phyloP scores from a whole-genome alignment of 2,329 filamentous ascomycete genomes.

The Penicillium polonicum region DNA sequence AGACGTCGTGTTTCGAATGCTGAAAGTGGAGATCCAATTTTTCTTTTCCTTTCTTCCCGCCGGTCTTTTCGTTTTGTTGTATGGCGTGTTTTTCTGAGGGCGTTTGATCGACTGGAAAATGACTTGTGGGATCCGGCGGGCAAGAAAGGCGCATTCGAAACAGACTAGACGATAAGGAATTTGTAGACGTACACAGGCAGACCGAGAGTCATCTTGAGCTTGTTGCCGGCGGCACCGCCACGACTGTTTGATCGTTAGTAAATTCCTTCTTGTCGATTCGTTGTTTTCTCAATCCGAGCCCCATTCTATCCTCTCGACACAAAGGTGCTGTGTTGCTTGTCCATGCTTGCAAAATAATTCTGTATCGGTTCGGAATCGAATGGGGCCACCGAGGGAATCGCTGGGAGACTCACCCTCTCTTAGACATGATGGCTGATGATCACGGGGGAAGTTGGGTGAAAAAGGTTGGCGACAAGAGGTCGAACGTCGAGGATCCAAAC shows the following conservation, averaged over 20 bases:
- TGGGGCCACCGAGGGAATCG: slow-evolving; percentile 14
- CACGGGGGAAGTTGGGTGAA: slow-evolving; percentile 39
- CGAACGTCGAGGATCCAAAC: slow-evolving; percentile 30
- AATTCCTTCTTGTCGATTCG: slow-evolving; percentile 9
- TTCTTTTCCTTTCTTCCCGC: slow-evolving; percentile 6
- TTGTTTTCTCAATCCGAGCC: slow-evolving; percentile 5
- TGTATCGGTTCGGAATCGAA: slow-evolving; percentile 18
- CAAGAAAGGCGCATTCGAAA: slow-evolving; percentile 12
- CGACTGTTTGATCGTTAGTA: slow-evolving; percentile 49
- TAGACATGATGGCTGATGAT: slow-evolving; percentile 51
- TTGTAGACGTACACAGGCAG: slow-evolving; percentile 86
- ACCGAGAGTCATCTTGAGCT: slow-evolving; percentile 99
- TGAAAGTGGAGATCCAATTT: slow-evolving; percentile 8
- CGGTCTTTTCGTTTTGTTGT: not conserved
- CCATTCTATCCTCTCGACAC: slow-evolving; percentile 10
- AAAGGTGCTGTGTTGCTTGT: slow-evolving; percentile 8
- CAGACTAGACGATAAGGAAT: slow-evolving; percentile 13
- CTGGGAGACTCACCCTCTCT: slow-evolving; percentile 48
- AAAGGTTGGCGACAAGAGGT: slow-evolving; percentile 34
- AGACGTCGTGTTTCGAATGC: slow-evolving; percentile 19
- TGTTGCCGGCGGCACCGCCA: slow-evolving; percentile 96
- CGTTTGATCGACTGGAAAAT: slow-evolving; percentile 14
- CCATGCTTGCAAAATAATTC: slow-evolving; percentile 7
- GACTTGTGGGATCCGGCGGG: slow-evolving; percentile 12
- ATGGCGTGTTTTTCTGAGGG: not conserved